Evolutionary conservation across 306 rosid species (phyloP), one percentile per base, ranked within the genome.

Genomic region (Dalbergia oliveri): DNA sequence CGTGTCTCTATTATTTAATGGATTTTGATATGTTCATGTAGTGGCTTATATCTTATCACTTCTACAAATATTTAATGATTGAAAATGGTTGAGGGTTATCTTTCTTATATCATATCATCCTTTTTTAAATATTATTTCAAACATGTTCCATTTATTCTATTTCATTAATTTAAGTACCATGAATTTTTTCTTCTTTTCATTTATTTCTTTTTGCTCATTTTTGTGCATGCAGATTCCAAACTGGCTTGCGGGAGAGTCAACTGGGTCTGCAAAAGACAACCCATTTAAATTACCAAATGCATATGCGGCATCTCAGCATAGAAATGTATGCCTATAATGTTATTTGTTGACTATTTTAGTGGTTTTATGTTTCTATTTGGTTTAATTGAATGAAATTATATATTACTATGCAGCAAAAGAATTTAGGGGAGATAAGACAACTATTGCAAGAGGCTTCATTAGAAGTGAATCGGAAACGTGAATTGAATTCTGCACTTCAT

Each of bases 401-500:
- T 79, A 35, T 79, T 79, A 91, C 75, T 75, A 67, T 67, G 41
- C 97, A 93, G 98, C 86, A 76, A 78, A 91, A 90, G 64, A 90
- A 84, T 81, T 85, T 96, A 39, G 94, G 68, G 82, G 99, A 93
- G 84, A 82, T 90, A 79, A 88, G 84, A 86, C 92, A 93, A 78
- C 85, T 87, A 68, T 80, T 96, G 84, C 85, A 87, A 61, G 99
- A 96, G 83, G 91, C 94, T 49, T 87, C 98, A 14, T 93, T 96
- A 26, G 98, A 96, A 85, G 99, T 93, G 58, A 91, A 72, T 65
- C 95, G 94, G 37, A 93, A 87, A 79, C 91, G 94, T 23, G 99
- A 96, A 78, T 82, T 96, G 82, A 91, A 97, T 56, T 84, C 90
- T 41, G 99, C 99, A 1, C 94, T 96, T 49, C 99, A 96, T 74